Percentiles rank a stretch among this genome's conserved stretches.
phyloP scores from a whole-genome alignment of 1,284 basidiomycete species.

The Gomphus bonarii region DNA sequence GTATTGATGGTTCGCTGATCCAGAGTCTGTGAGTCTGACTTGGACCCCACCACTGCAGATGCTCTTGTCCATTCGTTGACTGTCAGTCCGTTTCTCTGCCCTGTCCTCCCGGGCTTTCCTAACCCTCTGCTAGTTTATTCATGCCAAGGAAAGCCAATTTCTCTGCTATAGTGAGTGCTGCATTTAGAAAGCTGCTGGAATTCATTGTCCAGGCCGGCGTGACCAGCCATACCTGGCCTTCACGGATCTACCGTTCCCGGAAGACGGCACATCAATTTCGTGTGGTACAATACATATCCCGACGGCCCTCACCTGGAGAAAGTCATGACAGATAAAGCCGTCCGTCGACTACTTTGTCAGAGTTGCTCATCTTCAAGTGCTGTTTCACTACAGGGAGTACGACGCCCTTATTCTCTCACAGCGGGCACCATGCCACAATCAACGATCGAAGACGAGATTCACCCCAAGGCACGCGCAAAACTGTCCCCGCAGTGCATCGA shows the following conservation, averaged over 20 bases:
- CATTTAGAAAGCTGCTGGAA: neutral
- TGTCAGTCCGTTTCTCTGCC: neutral
- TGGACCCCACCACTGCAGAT: neutral
- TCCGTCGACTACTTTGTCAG: neutral
- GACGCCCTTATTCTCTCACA: constrained; percentile 7
- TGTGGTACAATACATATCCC: constrained; percentile 10
- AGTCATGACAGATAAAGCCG: constrained; percentile 8
- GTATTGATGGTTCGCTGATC: neutral
- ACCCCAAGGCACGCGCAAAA: constrained; percentile 4
- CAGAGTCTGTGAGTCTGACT: constrained; percentile 5
- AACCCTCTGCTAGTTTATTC: constrained; percentile 2
- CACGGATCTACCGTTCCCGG: neutral
- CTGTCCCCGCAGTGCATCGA: constrained; percentile 7
- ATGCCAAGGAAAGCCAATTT: constrained; percentile 10
- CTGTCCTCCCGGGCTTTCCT: neutral
- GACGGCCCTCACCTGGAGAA: constrained; percentile 7
- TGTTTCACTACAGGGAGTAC: constrained; percentile 2
- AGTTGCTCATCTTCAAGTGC: neutral
- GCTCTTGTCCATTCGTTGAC: constrained; percentile 3
- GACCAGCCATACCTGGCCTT: constrained; percentile 8
- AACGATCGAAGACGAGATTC: constrained; percentile 7
- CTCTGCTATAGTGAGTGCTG: constrained; percentile 7
- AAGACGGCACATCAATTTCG: constrained; percentile 9
- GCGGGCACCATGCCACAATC: constrained; percentile 6
- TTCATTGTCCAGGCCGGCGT: neutral